Base-by-base conservation (phyloP, 495 filamentous ascomycete species). In the Penicillium argentinense region DNA sequence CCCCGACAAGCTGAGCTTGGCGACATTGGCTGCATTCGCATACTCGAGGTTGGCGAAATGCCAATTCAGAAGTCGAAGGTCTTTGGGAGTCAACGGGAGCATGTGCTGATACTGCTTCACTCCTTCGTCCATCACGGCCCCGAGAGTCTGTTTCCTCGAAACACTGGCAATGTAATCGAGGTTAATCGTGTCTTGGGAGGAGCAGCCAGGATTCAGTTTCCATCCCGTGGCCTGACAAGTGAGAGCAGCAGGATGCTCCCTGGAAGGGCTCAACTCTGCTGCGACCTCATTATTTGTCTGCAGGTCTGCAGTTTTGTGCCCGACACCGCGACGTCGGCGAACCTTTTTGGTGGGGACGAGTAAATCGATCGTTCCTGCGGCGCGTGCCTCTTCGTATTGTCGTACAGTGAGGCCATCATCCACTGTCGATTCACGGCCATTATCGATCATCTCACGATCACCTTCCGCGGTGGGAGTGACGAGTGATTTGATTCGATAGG, bases 41-140 rank as follows among this genome's bases (percentile, higher is more conserved):
- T 99, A 99, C 61, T 99, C 93, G 22, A 97, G 76, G 58, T 99
- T 99, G 47, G 95, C 93, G 63, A 96, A 84, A 68, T 99, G 95
- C 93, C 93, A 99, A 59, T 97, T 99, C 54, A 97, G 76, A 24
- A 97, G 74, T 36, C 93, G 79, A 68, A 95, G 83, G 54, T 97
- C 93, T 58, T 87, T 87, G 0, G 90, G 81, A 0, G 82, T 88
- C 21, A 99, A 69, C 34, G 93, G 84, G 14, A 97, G 77, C 44
- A 97, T 77, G 29, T 78, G 78, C 49, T 87, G 85, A 65, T 96
- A 98, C 57, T 97, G 91, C 16, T 76, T 77, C 41, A 97, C 82
- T 13, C 90, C 89, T 43, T 88, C 86, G 54, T 98, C 89, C 78
- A 96, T 89, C 3, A 91, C 86, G 22, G 86, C 86, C 0, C 93